These are phyloP conservation scores for Ehretia macrophylla DNA, from an alignment of 257 asterid genomes.

Conservation along the genomic window DNA sequence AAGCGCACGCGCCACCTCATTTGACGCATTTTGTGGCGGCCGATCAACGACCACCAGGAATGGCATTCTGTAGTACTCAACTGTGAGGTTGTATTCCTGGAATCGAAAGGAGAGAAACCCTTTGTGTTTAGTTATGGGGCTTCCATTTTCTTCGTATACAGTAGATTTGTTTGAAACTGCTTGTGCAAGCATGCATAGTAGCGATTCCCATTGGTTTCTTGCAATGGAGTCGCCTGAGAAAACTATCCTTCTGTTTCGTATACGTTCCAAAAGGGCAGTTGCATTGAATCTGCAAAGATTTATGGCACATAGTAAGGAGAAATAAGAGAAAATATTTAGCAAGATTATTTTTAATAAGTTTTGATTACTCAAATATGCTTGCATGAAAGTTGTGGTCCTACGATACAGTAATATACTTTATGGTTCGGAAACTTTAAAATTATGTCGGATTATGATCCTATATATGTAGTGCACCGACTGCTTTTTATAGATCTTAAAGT, in stretches of 20 bases:
- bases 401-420: no score
- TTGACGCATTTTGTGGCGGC: slow-evolving; percentile 51
- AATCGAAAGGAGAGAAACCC: slow-evolving; percentile 79
- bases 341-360: no score
- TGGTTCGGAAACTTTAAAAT: no score
- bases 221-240: slow-evolving; percentile 94
- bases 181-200: slow-evolving; percentile 75
- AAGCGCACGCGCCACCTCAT: slow-evolving; percentile 55
- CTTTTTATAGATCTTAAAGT: no score
- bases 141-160: slow-evolving; percentile 63
- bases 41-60: slow-evolving; percentile 52
- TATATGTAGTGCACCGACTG: no score
- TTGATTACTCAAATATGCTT: no score
- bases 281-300: slow-evolving; percentile 47
- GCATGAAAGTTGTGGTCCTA: no score
- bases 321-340: not conserved
- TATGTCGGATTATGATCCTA: no score
- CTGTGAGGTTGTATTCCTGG: slow-evolving; percentile 69
- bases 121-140: slow-evolving; percentile 78
- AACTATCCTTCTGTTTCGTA: slow-evolving; percentile 53
- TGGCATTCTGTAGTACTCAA: slow-evolving; percentile 82
- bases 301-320: not conserved
- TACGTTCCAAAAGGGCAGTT: slow-evolving; percentile 47
- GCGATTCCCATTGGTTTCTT: slow-evolving; percentile 97
- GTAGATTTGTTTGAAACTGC: slow-evolving; percentile 59